These are phyloP conservation scores for Xerocomus cyaneibrunnescens DNA, from an alignment of 1,284 basidiomycete genomes.

Conservation along the genomic window DNA sequence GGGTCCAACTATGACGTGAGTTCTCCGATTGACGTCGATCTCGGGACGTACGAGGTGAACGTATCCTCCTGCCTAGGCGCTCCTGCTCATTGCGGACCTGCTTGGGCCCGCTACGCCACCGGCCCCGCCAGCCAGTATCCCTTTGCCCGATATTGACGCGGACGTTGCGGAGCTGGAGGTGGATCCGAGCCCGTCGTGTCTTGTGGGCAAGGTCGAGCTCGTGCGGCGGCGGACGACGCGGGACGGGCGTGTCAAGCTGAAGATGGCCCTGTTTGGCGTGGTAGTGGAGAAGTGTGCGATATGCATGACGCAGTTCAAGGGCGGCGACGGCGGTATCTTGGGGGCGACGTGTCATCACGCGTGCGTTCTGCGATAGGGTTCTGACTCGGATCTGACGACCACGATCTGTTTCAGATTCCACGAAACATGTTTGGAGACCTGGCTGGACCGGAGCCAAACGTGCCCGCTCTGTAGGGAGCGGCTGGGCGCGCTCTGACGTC, in stretches of 20 bases:
- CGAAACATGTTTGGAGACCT: slow-evolving; percentile 53
- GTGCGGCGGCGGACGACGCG: slow-evolving; percentile 63
- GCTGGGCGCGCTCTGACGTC: slow-evolving; percentile 27
- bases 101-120: slow-evolving; percentile 33
- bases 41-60: slow-evolving; percentile 24
- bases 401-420: slow-evolving; percentile 44
- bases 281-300: slow-evolving; percentile 78
- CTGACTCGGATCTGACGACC: background rate
- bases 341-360: slow-evolving; percentile 70
- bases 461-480: slow-evolving; percentile 55
- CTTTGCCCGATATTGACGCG: slow-evolving; percentile 9
- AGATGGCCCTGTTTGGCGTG: slow-evolving; percentile 69
- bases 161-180: background rate
- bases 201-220: slow-evolving; percentile 63
- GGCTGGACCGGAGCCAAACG: slow-evolving; percentile 51
- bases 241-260: slow-evolving; percentile 77
- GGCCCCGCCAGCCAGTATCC: background rate
- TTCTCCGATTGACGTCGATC: slow-evolving; percentile 25
- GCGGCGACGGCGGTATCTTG: slow-evolving; percentile 55
- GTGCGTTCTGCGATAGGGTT: slow-evolving; percentile 37
- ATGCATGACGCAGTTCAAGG: slow-evolving; percentile 76
- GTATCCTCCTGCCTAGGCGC: slow-evolving; percentile 28
- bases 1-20: slow-evolving; percentile 37
- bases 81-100: slow-evolving; percentile 33
- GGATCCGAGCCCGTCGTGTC: slow-evolving; percentile 32